A percentile compares a stretch with the other conserved stretches of the same genome.
Evolutionary conservation across 768 basidiomycete species (phyloP).

Genomic region (Mycena belliarum): DNA sequence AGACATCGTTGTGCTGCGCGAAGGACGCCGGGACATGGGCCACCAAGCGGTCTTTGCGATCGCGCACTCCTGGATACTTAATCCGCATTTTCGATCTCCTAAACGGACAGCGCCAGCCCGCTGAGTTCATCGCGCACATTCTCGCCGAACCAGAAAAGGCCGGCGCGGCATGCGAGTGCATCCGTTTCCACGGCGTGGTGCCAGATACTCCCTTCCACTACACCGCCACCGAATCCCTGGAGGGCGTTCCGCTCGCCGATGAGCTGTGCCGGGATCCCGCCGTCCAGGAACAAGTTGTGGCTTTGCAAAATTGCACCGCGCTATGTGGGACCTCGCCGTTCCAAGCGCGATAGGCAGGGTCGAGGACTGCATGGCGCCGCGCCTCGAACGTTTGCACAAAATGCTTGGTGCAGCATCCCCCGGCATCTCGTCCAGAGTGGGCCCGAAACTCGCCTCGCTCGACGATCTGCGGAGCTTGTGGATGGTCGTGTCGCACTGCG

Average conservation of each 20-base stretch:
- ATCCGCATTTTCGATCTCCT: constrained; percentile 4
- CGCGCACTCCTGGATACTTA: background rate
- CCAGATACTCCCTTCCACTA: background rate
- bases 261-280: background rate
- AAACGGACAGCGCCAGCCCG: background rate
- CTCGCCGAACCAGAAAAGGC: background rate
- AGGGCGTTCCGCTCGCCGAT: background rate
- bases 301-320: background rate
- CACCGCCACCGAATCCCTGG: background rate
- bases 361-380: background rate
- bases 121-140: background rate
- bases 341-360: constrained; percentile 17
- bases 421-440: background rate
- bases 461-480: background rate
- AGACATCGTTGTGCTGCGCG: background rate
- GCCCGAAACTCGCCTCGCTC: background rate
- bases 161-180: background rate
- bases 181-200: constrained; percentile 1
- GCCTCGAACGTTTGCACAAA: background rate
- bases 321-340: background rate
- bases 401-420: background rate
- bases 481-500: constrained; percentile 1
- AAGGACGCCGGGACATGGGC: background rate
- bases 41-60: background rate
- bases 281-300: background rate